A percentile compares a stretch with the other conserved stretches of the same genome.
These are phyloP conservation scores for Penicillium desertorum DNA, from an alignment of 495 filamentous ascomycete species.

Conservation along the genomic window DNA sequence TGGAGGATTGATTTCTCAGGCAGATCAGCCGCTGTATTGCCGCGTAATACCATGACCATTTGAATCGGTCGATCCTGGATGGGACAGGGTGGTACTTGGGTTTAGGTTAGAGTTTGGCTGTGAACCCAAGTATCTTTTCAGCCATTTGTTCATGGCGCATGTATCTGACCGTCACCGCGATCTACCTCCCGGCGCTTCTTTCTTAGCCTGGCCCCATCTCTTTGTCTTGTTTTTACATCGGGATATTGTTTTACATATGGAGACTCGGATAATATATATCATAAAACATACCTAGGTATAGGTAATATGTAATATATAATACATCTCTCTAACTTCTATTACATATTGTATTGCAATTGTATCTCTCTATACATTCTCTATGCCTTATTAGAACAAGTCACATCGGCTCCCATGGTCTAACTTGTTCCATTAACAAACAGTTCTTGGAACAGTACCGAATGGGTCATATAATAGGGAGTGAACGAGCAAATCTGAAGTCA, in stretches of 20 bases:
- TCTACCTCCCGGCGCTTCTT: conserved; percentile 24
- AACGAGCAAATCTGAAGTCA: conserved; percentile 28
- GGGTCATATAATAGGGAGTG: conserved; percentile 3
- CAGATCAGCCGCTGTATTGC: conserved; percentile 27
- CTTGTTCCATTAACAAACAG: not conserved
- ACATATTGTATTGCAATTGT: too few species aligned
- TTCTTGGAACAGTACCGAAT: conserved; percentile 1
- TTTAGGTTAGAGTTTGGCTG: not conserved
- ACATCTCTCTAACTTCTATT: not conserved
- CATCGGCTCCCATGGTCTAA: not conserved
- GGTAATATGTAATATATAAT: not conserved
- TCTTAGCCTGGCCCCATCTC: conserved; percentile 23
- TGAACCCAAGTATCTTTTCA: conserved; percentile 9
- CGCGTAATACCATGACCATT: conserved; percentile 15
- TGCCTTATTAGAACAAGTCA: not conserved
- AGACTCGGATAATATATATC: not conserved
- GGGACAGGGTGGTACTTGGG: not conserved
- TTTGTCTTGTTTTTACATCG: conserved; percentile 4
- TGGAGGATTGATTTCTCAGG: conserved; percentile 16
- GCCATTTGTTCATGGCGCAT: not conserved
- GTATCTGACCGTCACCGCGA: conserved; percentile 12
- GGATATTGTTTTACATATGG: not conserved
- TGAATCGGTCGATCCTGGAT: conserved; percentile 10
- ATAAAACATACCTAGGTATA: not conserved
- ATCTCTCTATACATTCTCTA: not conserved